A percentile compares a stretch with the other conserved stretches of the same genome.
Conservation (phyloP, 805 yeast species). For the Hanseniaspora jakobsenii region DNA sequence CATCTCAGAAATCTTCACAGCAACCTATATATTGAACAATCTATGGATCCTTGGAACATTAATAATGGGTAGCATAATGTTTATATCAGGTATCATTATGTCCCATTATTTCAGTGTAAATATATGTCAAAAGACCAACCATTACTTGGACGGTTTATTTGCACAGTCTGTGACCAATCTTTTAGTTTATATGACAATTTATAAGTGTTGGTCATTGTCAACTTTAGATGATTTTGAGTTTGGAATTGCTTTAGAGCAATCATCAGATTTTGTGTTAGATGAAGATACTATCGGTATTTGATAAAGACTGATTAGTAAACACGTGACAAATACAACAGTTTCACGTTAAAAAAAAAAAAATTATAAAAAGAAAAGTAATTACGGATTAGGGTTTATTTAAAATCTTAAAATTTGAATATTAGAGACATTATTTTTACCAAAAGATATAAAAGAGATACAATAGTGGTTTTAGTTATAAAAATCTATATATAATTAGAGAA, state of each 20-base stretch:
- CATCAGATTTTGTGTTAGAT: no score
- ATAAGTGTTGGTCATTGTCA: slow-evolving; percentile 92
- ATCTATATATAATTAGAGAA: no score
- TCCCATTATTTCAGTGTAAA: slow-evolving; percentile 53
- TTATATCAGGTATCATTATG: slow-evolving; percentile 67
- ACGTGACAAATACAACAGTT: no score
- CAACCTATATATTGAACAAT: slow-evolving; percentile 54
- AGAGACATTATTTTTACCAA: no score
- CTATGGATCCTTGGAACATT: slow-evolving; percentile 90
- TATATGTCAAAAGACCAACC: slow-evolving; percentile 63
- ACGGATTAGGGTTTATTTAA: no score
- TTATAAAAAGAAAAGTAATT: no score
- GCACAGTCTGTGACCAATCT: slow-evolving; percentile 72
- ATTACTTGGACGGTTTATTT: slow-evolving; percentile 82
- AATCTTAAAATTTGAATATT: no score
- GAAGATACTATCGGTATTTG: no score
- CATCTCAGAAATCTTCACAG: slow-evolving; percentile 55
- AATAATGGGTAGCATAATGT: slow-evolving; percentile 55
- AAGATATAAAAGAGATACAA: no score
- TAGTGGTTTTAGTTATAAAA: no score
- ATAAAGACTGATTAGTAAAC: no score
- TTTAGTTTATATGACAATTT: slow-evolving; percentile 84
- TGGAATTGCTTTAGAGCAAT: slow-evolving; percentile 46
- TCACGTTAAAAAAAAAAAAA: no score
- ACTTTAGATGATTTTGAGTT: slow-evolving; percentile 92